These are phyloP conservation scores for Globisporangium recalcitrans DNA, from an alignment of 352 stramenopile species.

Conservation along the genomic window DNA sequence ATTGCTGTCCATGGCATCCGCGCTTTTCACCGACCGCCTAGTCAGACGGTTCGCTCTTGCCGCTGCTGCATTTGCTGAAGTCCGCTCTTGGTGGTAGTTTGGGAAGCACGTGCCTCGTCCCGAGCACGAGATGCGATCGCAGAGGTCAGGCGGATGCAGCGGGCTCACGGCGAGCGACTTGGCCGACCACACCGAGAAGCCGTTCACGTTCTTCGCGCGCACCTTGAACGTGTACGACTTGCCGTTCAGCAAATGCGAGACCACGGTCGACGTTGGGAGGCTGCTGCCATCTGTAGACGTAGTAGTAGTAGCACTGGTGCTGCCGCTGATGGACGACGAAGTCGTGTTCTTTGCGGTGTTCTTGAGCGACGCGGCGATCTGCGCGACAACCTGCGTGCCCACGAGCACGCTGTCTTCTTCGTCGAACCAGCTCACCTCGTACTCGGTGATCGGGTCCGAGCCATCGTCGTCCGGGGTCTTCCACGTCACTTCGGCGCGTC, in stretches of 20 bases:
- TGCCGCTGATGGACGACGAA: slow-evolving; percentile 7
- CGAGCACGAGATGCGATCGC: slow-evolving; percentile 50
- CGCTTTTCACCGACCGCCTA: not conserved
- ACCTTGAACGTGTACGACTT: slow-evolving; percentile 70
- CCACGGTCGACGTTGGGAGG: slow-evolving; percentile 34
- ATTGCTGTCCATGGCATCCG: slow-evolving; percentile 7
- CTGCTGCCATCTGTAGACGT: not conserved
- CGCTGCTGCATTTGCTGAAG: not conserved
- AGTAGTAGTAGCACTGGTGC: not conserved
- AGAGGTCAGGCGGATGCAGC: slow-evolving; percentile 68
- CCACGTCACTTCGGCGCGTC: slow-evolving; percentile 56
- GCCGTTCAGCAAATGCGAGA: slow-evolving; percentile 50
- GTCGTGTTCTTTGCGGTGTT: slow-evolving; percentile 8
- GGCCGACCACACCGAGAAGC: slow-evolving; percentile 62
- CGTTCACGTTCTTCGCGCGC: slow-evolving; percentile 54
- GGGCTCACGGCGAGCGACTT: slow-evolving; percentile 68
- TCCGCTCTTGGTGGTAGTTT: slow-evolving; percentile 33
- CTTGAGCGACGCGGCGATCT: slow-evolving; percentile 18
- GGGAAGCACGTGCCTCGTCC: slow-evolving; percentile 67
- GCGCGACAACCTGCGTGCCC: slow-evolving; percentile 36
- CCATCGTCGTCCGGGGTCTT: slow-evolving; percentile 60
- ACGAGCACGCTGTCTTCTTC: slow-evolving; percentile 36
- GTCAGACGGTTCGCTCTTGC: not conserved
- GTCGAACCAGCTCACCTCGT: slow-evolving; percentile 62
- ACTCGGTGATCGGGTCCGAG: slow-evolving; percentile 46